A percentile compares a stretch with the other conserved stretches of the same genome.
Evolutionary conservation across 495 filamentous ascomycete genomes (phyloP).

Genomic region (Neurospora intermedia): DNA sequence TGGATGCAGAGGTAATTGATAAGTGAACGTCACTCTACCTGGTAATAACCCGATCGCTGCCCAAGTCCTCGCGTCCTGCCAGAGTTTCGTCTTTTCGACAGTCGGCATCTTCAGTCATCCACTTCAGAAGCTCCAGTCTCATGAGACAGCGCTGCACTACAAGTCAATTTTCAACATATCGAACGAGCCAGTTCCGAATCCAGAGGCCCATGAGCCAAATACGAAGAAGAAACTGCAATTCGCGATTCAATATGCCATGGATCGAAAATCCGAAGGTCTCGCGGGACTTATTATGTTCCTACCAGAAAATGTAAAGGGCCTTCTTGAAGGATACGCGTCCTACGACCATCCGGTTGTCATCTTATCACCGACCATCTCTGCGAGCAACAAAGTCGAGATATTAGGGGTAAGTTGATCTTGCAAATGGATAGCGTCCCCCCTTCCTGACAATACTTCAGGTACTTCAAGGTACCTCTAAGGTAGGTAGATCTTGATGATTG

Average conservation of each 20-base stretch:
- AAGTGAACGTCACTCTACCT: too few species aligned
- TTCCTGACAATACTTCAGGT: too few species aligned
- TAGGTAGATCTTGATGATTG: too few species aligned
- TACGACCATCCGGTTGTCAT: background rate
- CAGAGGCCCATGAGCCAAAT: background rate
- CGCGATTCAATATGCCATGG: background rate
- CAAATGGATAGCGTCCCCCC: too few species aligned
- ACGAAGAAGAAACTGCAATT: background rate
- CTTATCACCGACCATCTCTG: background rate
- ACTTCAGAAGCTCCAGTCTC: background rate
- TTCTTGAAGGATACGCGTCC: background rate
- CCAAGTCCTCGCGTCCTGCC: background rate
- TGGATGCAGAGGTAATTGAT: too few species aligned
- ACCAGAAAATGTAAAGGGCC: background rate
- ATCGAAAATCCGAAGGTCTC: background rate
- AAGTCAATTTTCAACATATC: background rate
- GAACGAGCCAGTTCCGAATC: background rate
- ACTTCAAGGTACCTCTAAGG: too few species aligned
- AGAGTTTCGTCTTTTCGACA: background rate
- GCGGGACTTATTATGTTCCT: background rate
- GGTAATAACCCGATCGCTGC: background rate
- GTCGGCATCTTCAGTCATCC: background rate
- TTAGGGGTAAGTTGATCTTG: background rate
- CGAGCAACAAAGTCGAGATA: background rate
- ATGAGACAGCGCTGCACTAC: background rate